phyloP scores from a whole-genome alignment of 2,329 filamentous ascomycete species.

The Alternaria panax region DNA sequence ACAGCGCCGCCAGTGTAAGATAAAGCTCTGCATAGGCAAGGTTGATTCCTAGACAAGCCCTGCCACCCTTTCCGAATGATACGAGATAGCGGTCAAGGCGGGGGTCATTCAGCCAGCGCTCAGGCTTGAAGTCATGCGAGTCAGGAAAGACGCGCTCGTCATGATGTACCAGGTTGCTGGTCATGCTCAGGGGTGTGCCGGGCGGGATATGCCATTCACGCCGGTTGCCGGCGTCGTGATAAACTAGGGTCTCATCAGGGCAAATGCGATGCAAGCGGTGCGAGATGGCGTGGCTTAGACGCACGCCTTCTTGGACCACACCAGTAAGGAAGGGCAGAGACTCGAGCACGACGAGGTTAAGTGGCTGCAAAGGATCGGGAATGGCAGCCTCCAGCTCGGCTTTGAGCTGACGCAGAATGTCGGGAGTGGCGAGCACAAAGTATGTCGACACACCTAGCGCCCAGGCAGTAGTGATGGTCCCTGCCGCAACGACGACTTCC shows the following conservation, averaged over 20 bases:
- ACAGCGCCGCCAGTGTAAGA: neutral
- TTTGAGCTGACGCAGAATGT: neutral
- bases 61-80: slow-evolving; percentile 28
- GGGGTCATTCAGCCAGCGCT: slow-evolving; percentile 4
- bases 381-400: neutral
- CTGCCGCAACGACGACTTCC: slow-evolving; percentile 1
- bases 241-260: neutral
- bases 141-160: neutral
- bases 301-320: neutral
- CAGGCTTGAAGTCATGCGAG: neutral
- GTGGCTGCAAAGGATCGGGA: neutral
- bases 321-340: neutral
- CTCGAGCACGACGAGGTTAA: neutral
- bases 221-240: neutral
- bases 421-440: neutral
- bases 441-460: neutral
- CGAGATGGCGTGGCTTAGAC: neutral
- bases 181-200: neutral
- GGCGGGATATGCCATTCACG: neutral
- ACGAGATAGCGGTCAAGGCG: slow-evolving; percentile 26
- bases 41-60: slow-evolving; percentile 31
- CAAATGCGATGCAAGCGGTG: neutral
- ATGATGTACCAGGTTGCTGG: neutral
- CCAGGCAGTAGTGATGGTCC: slow-evolving; percentile 5
- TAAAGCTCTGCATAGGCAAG: slow-evolving; percentile 13